phyloP scores from a whole-genome alignment of 2,329 filamentous ascomycete genomes.

The Penicillium nordicum region DNA sequence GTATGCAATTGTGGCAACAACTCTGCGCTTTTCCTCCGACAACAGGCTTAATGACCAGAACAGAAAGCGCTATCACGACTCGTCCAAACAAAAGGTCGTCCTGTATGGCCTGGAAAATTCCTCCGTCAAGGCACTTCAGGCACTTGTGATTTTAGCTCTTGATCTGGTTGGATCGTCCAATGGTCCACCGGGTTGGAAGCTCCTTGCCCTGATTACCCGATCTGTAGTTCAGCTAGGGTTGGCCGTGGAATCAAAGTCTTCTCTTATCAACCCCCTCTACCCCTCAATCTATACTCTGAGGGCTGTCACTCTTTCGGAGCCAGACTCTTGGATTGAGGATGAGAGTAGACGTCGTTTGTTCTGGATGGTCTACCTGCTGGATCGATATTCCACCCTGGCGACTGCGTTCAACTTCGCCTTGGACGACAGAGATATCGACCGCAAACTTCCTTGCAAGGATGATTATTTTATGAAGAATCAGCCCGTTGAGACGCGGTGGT shows the following conservation, averaged over 20 bases:
- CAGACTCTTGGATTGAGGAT: conserved; percentile 83
- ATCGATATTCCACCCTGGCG: conserved; percentile 84
- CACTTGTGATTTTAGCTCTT: conserved; percentile 78
- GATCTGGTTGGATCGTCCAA: conserved; percentile 85
- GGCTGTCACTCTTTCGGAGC: conserved; percentile 78
- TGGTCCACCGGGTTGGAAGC: conserved; percentile 87
- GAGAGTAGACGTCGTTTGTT: conserved; percentile 80
- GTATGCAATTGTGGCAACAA: conserved; percentile 85
- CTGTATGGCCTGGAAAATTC: conserved; percentile 87
- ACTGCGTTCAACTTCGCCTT: conserved; percentile 91
- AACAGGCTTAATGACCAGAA: conserved; percentile 68
- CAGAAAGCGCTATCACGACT: conserved; percentile 70
- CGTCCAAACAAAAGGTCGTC: conserved; percentile 80
- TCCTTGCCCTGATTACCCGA: conserved; percentile 82
- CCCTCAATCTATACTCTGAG: conserved; percentile 85
- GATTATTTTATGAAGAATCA: conserved; percentile 82
- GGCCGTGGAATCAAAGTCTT: conserved; percentile 76
- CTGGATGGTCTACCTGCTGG: conserved; percentile 91
- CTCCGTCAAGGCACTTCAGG: conserved; percentile 82
- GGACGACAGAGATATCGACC: conserved; percentile 84
- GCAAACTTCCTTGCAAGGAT: conserved; percentile 80
- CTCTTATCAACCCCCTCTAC: conserved; percentile 72
- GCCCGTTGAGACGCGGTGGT: conserved; percentile 80
- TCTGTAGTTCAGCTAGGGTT: conserved; percentile 85
- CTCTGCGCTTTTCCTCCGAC: conserved; percentile 79